Evolutionary conservation across 257 asterid genomes (phyloP).

Genomic region (Leonotis leonurus): DNA sequence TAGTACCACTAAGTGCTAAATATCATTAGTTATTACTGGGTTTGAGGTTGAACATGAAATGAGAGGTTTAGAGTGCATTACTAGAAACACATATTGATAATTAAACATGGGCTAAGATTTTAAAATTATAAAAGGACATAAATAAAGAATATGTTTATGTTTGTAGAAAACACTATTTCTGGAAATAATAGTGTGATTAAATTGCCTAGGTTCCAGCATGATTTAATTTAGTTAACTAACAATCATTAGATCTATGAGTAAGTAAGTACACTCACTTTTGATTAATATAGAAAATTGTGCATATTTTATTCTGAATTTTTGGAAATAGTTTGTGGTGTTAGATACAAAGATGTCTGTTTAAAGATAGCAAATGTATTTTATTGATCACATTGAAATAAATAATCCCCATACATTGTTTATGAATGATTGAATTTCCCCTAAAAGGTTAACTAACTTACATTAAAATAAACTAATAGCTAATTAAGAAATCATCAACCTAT

Average conservation of each 20-base stretch:
- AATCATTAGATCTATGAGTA: conserved; percentile 30
- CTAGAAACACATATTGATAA: not conserved
- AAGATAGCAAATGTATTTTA: not conserved
- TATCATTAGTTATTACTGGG: not conserved
- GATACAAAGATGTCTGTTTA: not conserved
- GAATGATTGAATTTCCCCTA: not conserved
- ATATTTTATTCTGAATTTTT: conserved; percentile 5
- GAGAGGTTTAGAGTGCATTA: conserved; percentile 19
- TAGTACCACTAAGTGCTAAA: not conserved
- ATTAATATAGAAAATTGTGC: not conserved
- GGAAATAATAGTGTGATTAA: conserved; percentile 8
- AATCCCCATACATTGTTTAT: not conserved
- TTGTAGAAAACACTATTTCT: not conserved
- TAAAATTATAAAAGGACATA: not conserved
- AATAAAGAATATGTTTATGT: not conserved
- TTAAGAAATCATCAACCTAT: not conserved
- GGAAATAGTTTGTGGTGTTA: not conserved
- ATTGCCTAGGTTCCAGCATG: conserved; percentile 29
- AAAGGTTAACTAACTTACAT: not conserved
- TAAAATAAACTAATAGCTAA: not conserved
- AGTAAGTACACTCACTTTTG: conserved; percentile 14
- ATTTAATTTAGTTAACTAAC: conserved; percentile 14
- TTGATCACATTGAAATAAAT: not conserved
- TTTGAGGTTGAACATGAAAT: conserved; percentile 17
- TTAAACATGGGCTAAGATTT: not conserved